phyloP scores from a whole-genome alignment of 108 stramenopile species.

The Fragilaria crotonensis region DNA sequence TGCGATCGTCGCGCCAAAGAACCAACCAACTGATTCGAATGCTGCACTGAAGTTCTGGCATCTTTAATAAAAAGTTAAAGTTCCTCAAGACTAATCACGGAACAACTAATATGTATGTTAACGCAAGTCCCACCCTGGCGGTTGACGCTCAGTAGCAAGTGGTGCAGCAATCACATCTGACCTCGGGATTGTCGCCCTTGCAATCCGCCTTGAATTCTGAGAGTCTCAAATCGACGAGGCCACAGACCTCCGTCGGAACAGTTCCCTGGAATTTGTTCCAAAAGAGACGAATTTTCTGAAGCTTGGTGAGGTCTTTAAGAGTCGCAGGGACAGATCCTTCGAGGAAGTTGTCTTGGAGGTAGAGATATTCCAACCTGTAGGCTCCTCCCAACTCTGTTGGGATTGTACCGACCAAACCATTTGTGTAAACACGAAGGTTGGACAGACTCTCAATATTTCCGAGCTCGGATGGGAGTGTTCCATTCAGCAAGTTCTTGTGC shows the following conservation, averaged over 20 bases:
- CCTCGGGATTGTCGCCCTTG: not conserved
- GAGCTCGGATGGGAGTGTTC: conserved; percentile 1
- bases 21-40: too few relatives aligned
- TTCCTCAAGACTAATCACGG: too few relatives aligned
- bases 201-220: conserved; percentile 1
- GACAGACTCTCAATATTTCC: not conserved
- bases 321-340: conserved; percentile 13
- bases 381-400: not conserved
- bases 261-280: not conserved
- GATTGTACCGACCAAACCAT: not conserved
- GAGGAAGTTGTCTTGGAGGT: conserved; percentile 29
- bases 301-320: not conserved
- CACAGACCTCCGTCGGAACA: not conserved
- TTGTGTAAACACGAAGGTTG: not conserved
- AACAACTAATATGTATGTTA: too few relatives aligned
- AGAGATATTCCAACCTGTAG: conserved; percentile 27
- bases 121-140: too few relatives aligned
- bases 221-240: not conserved
- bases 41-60: too few relatives aligned
- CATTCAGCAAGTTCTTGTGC: conserved; percentile 1
- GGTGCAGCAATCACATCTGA: not conserved
- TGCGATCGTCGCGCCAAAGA: too few relatives aligned
- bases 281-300: not conserved
- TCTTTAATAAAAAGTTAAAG: too few relatives aligned
- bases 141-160: too few relatives aligned